phyloP scores from a whole-genome alignment of 345 rosid genomes.

The Dipteronia sinensis region DNA sequence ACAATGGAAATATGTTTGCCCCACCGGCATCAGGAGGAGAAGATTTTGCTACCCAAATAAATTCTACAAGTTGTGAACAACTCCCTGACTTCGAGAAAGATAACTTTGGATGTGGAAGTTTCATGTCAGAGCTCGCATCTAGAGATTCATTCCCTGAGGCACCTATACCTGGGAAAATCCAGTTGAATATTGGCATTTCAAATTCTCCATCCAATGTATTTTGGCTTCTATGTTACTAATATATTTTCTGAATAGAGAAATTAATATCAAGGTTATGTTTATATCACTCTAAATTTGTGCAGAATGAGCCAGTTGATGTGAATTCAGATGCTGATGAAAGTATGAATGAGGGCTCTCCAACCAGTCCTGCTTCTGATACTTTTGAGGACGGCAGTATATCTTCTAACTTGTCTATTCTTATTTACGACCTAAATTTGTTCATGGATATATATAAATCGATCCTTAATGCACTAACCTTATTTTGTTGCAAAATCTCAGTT shows the following conservation, averaged over 20 bases:
- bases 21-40: conserved; percentile 16
- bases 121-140: conserved; percentile 33
- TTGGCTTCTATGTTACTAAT: conserved; percentile 18
- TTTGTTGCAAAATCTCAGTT: conserved; percentile 45
- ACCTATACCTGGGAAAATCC: conserved; percentile 43
- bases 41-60: conserved; percentile 28
- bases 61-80: conserved; percentile 34
- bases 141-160: conserved; percentile 37
- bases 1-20: conserved; percentile 23
- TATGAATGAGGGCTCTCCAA: conserved; percentile 48
- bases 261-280: conserved; percentile 13
- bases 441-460: conserved; percentile 13
- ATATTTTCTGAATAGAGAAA: conserved; percentile 19
- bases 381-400: conserved; percentile 48
- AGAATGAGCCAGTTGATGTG: conserved; percentile 53
- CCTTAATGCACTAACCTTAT: conserved; percentile 32
- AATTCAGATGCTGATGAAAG: conserved; percentile 55
- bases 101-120: conserved; percentile 35
- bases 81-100: conserved; percentile 29
- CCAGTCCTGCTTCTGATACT: conserved; percentile 52
- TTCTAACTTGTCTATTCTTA: conserved; percentile 6
- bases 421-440: conserved; percentile 7
- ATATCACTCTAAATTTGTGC: conserved; percentile 26
- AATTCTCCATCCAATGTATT: conserved; percentile 61
- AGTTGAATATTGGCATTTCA: conserved; percentile 34